Evolutionary conservation across 192 early-diverging fungal genomes (phyloP).

Genomic region (Entomortierella lignicola): DNA sequence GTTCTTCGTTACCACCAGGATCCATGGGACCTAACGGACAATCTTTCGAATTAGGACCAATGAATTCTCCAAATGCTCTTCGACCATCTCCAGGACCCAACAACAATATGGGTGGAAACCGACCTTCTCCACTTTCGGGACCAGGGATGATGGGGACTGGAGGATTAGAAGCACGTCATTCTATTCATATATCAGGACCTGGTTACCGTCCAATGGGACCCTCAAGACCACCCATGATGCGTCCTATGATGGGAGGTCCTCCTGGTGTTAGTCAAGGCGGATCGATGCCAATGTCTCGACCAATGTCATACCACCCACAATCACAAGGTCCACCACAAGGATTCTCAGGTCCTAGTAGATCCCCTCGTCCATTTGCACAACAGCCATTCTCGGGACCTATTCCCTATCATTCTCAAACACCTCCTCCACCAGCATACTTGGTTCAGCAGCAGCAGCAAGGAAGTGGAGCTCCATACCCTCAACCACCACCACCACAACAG

Average conservation of each 20-base stretch:
- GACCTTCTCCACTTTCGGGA: too few relatives aligned
- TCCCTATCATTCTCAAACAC: neutral
- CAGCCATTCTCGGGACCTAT: neutral
- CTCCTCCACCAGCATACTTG: neutral
- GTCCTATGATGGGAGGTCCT: neutral
- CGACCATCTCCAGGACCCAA: neutral
- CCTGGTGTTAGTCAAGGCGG: neutral
- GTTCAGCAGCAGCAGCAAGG: slow-evolving; percentile 2
- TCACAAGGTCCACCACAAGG: too few relatives aligned
- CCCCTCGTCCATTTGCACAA: neutral
- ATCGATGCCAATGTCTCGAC: neutral
- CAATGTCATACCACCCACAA: neutral
- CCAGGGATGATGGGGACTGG: neutral
- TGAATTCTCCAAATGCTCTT: neutral
- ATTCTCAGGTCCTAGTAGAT: neutral
- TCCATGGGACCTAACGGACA: slow-evolving; percentile 27
- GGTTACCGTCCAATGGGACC: slow-evolving; percentile 16
- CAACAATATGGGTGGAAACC: too few relatives aligned
- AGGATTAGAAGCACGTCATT: slow-evolving; percentile 23
- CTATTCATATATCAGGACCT: slow-evolving; percentile 11
- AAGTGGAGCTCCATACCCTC: neutral
- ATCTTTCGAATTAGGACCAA: slow-evolving; percentile 28
- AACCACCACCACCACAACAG: neutral
- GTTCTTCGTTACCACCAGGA: slow-evolving; percentile 11
- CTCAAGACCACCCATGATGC: neutral